Evolutionary conservation across 2,329 filamentous ascomycete species (phyloP).

Genomic region (Coniochaeta sp.): DNA sequence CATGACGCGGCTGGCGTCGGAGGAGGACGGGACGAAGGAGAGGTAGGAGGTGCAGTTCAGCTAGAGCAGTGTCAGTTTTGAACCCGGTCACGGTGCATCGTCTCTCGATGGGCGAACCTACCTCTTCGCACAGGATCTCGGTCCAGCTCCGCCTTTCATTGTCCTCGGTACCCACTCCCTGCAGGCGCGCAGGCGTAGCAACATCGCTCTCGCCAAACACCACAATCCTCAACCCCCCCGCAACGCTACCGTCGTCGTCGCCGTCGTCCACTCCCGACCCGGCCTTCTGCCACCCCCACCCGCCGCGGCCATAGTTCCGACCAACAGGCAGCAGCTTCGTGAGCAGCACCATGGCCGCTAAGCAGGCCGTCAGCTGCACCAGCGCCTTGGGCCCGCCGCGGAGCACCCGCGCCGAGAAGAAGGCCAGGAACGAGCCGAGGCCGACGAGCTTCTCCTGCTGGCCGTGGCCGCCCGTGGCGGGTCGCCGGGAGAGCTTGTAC

Average conservation of each 20-base stretch:
- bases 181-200: constrained; percentile 26
- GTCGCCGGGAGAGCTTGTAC: neutral
- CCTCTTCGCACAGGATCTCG: constrained; percentile 39
- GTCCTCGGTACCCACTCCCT: constrained; percentile 4
- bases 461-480: no score
- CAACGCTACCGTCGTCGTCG: constrained; percentile 6
- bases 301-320: constrained; percentile 8
- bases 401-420: constrained; percentile 19
- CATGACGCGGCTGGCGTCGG: constrained; percentile 40
- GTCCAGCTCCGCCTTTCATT: constrained; percentile 42
- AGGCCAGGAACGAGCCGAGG: constrained; percentile 12
- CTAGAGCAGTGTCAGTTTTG: constrained; percentile 19
- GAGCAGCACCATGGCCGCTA: constrained; percentile 12
- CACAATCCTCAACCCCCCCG: constrained; percentile 36
- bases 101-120: constrained; percentile 14
- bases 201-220: constrained; percentile 44
- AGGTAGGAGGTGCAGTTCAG: constrained; percentile 36
- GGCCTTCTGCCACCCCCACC: constrained; percentile 9
- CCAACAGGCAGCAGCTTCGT: constrained; percentile 13
- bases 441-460: neutral
- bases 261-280: no score
- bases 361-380: constrained; percentile 15
- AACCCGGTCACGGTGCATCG: neutral
- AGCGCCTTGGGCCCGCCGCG: constrained; percentile 20
- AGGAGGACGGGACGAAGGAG: constrained; percentile 33